Base-by-base conservation (phyloP, 177 flowering plant species). In the Tripterygium wilfordii region DNA sequence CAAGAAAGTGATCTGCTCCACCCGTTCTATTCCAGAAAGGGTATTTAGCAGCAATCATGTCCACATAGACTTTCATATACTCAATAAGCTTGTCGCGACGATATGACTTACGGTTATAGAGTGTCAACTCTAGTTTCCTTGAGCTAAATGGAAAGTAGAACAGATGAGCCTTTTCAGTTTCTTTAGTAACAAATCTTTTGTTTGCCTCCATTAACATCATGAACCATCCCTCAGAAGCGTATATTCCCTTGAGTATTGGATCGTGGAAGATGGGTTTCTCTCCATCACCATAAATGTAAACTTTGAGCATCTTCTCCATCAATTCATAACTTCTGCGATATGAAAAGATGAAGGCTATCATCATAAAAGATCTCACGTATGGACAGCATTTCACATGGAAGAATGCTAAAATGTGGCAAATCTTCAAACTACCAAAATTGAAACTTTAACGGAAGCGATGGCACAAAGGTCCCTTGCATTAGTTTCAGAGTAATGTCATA, bases 171-270 rank as follows among this genome's bases (percentile, higher is more conserved):
- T 77, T 62, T 44, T 18, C 33, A 0, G 88, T 67, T 18, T 76
- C 42, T 47, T 65, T 66, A 3, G 80, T 78, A 6, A 77, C 67
- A 36, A 71, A 77, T n/a, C 62, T 58, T 53, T 65, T 77, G 66
- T 70, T 77, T 36, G 65, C 63, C 58, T 71, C 74, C 53, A 83
- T 38, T 28, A 53, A 67, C 61, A 75, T 86, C 88, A 86, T 75
- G 62, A 86, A 86, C 95, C 95, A 86, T 43, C 90, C 88, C 58
- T 86, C 95, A 5, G 90, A 83, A 14, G 86, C 85, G 48, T 86
- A 86, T 38, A 81, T 77, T 45, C 90, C 88, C 56, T 67, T 64
- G 19, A 86, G 77, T 1, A 48, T 42, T 41, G 83, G 78, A n/a
- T 60, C 56, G 53, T 86, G 88, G 24, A 86, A 66, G 4, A 86